Conservation (phyloP, 805 yeast genomes). For the Yarrowia hollandica region DNA sequence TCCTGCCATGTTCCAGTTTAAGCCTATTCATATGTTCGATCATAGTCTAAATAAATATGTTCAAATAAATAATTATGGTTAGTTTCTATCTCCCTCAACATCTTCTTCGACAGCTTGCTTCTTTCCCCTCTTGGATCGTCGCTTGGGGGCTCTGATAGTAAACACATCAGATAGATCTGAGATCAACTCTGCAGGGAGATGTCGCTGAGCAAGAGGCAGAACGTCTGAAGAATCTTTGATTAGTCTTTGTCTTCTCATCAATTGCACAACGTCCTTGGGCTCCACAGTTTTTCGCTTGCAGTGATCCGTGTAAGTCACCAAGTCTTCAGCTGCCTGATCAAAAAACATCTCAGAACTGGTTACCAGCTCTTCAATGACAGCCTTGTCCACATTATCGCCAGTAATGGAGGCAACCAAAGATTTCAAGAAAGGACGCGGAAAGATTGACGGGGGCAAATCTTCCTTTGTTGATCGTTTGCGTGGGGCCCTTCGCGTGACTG, state of each 20-base stretch:
- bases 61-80: background rate
- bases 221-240: conserved; percentile 33
- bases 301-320: conserved; percentile 42
- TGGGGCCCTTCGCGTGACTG: background rate
- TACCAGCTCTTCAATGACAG: conserved; percentile 35
- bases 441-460: background rate
- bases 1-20: too few species aligned
- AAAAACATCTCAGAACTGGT: conserved; percentile 40
- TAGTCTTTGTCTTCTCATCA: conserved; percentile 42
- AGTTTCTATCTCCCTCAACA: background rate
- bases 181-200: conserved; percentile 40
- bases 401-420: conserved; percentile 31
- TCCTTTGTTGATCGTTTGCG: background rate
- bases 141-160: conserved; percentile 9
- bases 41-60: background rate
- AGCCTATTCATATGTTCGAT: too few species aligned
- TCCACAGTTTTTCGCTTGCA: conserved; percentile 39
- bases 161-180: conserved; percentile 28
- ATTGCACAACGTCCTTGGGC: conserved; percentile 36
- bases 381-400: conserved; percentile 30
- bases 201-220: conserved; percentile 38
- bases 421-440: conserved; percentile 31
- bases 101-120: background rate
- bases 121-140: background rate
- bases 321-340: conserved; percentile 38